Percentiles rank a stretch among this genome's conserved stretches.
These are phyloP conservation scores for Crucihimalaya himalaica DNA, from an alignment of 345 rosid species.

Conservation along the genomic window DNA sequence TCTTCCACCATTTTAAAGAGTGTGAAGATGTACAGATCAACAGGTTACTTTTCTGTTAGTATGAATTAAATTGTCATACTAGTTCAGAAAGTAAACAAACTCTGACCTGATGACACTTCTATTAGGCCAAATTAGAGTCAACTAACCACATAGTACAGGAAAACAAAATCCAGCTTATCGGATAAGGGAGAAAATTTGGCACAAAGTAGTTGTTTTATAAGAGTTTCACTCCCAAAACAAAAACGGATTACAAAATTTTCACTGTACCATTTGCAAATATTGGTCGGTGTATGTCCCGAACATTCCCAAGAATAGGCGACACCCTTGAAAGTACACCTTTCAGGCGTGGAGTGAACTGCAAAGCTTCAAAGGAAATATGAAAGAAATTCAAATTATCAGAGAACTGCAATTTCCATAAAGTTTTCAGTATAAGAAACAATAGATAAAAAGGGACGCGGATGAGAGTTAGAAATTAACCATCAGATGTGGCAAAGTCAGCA, in stretches of 20 bases:
- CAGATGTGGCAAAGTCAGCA: conserved; percentile 94
- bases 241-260: conserved; percentile 21
- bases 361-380: conserved; percentile 65
- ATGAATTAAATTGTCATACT: neutral
- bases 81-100: conserved; percentile 25
- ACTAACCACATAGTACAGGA: conserved; percentile 9
- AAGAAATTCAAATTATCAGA: conserved; percentile 43
- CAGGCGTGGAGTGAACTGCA: conserved; percentile 90
- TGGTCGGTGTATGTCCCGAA: conserved; percentile 81
- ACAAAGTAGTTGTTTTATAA: neutral
- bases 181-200: neutral
- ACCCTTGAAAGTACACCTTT: conserved; percentile 88
- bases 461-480: conserved; percentile 62
- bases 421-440: conserved; percentile 12
- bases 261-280: conserved; percentile 90
- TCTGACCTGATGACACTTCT: conserved; percentile 9
- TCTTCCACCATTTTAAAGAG: conserved; percentile 12
- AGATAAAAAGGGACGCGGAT: conserved; percentile 11
- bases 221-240: neutral
- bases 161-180: neutral
- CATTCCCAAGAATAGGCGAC: conserved; percentile 86
- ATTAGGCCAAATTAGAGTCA: neutral
- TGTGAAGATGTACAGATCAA: conserved; percentile 18
- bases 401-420: conserved; percentile 22
- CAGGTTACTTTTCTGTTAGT: conserved; percentile 11